Evolutionary conservation across 2,329 filamentous ascomycete species (phyloP).

Genomic region (Colletotrichum tamarilloi): DNA sequence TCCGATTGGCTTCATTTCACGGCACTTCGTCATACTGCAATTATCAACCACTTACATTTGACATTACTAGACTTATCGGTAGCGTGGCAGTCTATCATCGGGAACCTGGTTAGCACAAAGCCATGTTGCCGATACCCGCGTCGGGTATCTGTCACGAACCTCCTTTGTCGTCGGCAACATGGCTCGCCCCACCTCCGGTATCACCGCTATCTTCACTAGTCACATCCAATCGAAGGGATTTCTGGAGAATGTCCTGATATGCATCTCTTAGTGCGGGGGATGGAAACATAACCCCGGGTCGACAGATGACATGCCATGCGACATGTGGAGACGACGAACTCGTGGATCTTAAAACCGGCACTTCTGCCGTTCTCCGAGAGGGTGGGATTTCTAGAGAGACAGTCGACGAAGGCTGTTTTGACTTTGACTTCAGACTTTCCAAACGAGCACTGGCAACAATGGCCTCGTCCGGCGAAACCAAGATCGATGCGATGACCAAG

Average conservation of each 20-base stretch:
- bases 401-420: not conserved
- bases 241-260: conserved; percentile 17
- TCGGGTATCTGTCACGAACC: conserved; percentile 24
- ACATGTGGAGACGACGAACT: conserved; percentile 9
- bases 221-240: conserved; percentile 17
- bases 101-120: not conserved
- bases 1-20: conserved; percentile 3
- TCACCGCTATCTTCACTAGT: conserved; percentile 17
- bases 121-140: conserved; percentile 21
- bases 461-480: not conserved
- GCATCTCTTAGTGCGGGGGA: conserved; percentile 20
- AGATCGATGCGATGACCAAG: not conserved
- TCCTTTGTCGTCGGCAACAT: conserved; percentile 22
- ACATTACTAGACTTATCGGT: not conserved
- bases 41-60: not conserved
- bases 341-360: conserved; percentile 2
- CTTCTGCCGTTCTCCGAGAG: not conserved
- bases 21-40: not conserved
- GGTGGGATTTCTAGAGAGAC: not conserved
- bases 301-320: not conserved
- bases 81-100: conserved; percentile 1
- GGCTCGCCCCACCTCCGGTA: conserved; percentile 20
- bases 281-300: conserved; percentile 10
- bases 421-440: not conserved
- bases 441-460: not conserved